phyloP scores from a whole-genome alignment of 768 basidiomycete genomes.

The Russula sp. region DNA sequence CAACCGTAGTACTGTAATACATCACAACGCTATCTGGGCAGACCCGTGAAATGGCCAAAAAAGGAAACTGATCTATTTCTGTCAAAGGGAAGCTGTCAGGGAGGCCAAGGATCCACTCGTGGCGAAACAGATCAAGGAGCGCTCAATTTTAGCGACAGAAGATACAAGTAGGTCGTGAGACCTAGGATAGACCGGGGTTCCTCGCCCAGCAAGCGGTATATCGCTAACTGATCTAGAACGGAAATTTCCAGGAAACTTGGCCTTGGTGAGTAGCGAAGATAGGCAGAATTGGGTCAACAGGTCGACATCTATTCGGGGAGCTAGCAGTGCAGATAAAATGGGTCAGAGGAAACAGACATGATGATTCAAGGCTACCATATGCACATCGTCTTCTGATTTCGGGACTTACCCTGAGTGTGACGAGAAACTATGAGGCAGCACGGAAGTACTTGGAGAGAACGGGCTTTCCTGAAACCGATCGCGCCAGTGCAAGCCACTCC shows the following conservation, averaged over 20 bases:
- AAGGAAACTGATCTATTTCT: neutral
- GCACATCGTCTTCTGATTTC: neutral
- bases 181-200: neutral
- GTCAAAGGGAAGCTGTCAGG: neutral
- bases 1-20: no score
- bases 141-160: neutral
- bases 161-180: neutral
- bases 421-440: neutral
- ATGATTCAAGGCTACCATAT: neutral
- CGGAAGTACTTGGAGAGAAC: constrained; percentile 12
- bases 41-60: neutral
- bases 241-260: neutral
- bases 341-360: neutral
- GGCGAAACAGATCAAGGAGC: neutral
- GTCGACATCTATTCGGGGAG: neutral
- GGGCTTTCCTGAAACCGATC: neutral
- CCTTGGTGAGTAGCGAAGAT: neutral
- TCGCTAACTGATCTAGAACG: neutral
- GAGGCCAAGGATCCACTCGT: neutral
- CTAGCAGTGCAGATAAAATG: neutral
- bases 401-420: neutral
- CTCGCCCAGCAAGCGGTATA: neutral
- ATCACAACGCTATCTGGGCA: no score
- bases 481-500: constrained; percentile 9
- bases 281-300: neutral